These are phyloP conservation scores for Rauvolfia tetraphylla DNA, from an alignment of 257 asterid species.

Conservation along the genomic window DNA sequence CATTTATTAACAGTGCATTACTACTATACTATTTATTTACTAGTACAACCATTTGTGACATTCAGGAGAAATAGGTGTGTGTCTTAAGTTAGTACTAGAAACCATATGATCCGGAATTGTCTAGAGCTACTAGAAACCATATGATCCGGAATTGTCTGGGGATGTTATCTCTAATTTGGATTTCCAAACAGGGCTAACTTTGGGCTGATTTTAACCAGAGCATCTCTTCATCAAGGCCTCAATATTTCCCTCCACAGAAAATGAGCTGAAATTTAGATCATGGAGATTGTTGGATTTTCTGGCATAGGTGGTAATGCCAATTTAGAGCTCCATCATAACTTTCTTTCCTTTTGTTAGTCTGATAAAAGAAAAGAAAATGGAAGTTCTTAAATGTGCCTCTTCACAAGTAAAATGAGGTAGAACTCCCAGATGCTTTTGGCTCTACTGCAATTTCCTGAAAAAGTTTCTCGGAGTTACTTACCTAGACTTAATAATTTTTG, in stretches of 20 bases:
- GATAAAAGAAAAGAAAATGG: background rate
- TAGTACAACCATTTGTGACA: background rate
- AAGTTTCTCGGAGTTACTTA: background rate
- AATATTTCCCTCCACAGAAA: background rate
- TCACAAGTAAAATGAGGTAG: background rate
- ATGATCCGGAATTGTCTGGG: background rate
- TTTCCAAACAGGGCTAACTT: background rate
- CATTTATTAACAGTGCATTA: background rate
- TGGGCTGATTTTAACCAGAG: background rate
- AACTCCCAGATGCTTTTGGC: background rate
- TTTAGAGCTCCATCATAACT: background rate
- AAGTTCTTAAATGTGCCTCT: background rate
- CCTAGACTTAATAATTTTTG: background rate
- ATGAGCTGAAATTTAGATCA: background rate
- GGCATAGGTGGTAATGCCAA: background rate
- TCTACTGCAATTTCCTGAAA: background rate
- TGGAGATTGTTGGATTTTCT: background rate
- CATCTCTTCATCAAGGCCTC: background rate
- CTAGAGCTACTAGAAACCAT: background rate
- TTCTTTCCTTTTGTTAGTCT: background rate
- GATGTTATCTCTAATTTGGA: background rate
- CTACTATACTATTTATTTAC: background rate
- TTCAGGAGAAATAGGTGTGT: background rate
- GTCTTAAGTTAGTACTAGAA: background rate
- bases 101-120: no score